Conservation (phyloP, 1,284 basidiomycete species). For the Trichosporon sp. region DNA sequence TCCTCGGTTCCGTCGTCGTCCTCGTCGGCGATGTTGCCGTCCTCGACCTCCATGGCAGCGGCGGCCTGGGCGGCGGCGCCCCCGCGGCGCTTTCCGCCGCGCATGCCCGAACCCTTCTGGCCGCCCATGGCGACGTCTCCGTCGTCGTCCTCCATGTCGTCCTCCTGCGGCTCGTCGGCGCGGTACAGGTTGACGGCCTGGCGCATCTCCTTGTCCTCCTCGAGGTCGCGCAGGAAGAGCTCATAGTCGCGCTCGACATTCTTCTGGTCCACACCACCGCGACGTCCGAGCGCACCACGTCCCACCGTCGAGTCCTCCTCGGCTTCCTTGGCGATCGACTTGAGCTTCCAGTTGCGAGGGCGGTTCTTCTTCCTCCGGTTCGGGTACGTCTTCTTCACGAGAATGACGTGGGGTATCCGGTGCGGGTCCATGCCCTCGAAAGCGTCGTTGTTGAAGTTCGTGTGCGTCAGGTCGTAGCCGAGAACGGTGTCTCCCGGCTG, state of each 20-base stretch:
- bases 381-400: conserved; percentile 95
- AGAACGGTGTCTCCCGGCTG: conserved; percentile 92
- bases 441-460: conserved; percentile 89
- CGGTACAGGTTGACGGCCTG: conserved; percentile 85
- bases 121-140: conserved; percentile 46
- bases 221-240: conserved; percentile 87
- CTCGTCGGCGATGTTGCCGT: conserved; percentile 48
- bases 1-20: conserved; percentile 68
- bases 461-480: conserved; percentile 80
- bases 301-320: conserved; percentile 63
- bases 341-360: conserved; percentile 79
- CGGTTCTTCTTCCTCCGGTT: conserved; percentile 87
- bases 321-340: conserved; percentile 90
- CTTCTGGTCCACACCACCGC: conserved; percentile 84
- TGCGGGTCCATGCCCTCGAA: conserved; percentile 71
- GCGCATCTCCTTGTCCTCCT: conserved; percentile 94
- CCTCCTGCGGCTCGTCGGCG: conserved; percentile 45
- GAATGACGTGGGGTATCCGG: conserved; percentile 82
- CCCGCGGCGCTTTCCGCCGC: conserved; percentile 55
- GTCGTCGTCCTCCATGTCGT: conserved; percentile 46
- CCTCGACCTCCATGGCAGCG: conserved; percentile 62
- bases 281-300: conserved; percentile 78
- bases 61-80: conserved; percentile 48
- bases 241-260: conserved; percentile 98
- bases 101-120: conserved; percentile 51